Conservation (phyloP, 2,329 filamentous ascomycete species). For the Microcyclospora pomicola region DNA sequence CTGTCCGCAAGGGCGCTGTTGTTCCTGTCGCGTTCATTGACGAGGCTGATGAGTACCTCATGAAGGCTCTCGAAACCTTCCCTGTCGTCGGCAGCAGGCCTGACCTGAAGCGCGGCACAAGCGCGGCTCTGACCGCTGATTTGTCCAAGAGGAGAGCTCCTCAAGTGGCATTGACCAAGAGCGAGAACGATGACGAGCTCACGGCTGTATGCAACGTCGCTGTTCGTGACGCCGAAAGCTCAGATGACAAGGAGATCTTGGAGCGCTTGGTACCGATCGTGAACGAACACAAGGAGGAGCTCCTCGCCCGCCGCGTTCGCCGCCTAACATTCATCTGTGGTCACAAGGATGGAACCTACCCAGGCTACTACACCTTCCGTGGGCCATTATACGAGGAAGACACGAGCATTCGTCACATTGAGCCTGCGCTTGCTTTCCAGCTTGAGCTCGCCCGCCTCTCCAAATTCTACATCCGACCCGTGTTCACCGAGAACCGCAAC, state of each 20-base stretch:
- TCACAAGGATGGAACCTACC: conserved; percentile 84
- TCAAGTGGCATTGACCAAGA: conserved; percentile 29
- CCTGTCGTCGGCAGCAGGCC: conserved; percentile 31
- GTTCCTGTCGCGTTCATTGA: conserved; percentile 88
- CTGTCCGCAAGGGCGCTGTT: conserved; percentile 81
- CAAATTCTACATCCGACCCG: conserved; percentile 96
- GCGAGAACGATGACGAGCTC: conserved; percentile 58
- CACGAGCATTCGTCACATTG: conserved; percentile 88
- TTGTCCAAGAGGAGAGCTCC: conserved; percentile 56
- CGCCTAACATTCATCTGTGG: conserved; percentile 94
- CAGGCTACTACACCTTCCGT: conserved; percentile 96
- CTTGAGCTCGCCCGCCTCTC: conserved; percentile 85
- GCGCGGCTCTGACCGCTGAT: conserved; percentile 50
- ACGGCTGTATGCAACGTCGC: conserved; percentile 88
- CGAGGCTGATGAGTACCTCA: conserved; percentile 76
- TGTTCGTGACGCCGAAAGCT: conserved; percentile 72
- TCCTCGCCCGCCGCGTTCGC: conserved; percentile 67
- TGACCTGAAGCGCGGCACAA: conserved; percentile 40
- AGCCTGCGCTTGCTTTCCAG: conserved; percentile 95
- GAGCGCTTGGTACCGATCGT: conserved; percentile 62
- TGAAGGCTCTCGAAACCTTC: conserved; percentile 73
- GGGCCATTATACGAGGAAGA: conserved; percentile 83
- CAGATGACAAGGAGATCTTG: conserved; percentile 69
- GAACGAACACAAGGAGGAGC: conserved; percentile 67
- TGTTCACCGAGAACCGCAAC: conserved; percentile 98